Base-by-base conservation (phyloP, 2,329 filamentous ascomycete genomes). In the Curvularia lunata region DNA sequence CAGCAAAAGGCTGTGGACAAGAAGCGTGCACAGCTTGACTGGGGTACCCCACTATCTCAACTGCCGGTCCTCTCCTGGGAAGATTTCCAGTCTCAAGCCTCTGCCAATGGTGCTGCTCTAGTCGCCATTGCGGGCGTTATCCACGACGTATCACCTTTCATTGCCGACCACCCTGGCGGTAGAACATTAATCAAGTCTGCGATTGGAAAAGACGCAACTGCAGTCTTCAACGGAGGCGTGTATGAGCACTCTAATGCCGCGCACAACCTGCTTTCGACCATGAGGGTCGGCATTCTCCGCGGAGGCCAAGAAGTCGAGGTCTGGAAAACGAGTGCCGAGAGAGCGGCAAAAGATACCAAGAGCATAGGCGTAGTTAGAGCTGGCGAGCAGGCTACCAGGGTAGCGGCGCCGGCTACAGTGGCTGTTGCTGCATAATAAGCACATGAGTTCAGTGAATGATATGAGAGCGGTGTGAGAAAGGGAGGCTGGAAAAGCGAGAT, bases 331-430 rank as follows among this genome's bases (percentile, higher is more conserved):
- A 59, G 63, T 32, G 52, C 52, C 9, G 54, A 52, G 34, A 19
- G 13, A 48, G 46, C 52, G 87, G 27, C 21, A 74, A 91, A 90
- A 73, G 92, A 96, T 74, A 89, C 86, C 13, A 83, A 86, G 43
- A 91, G 91, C 28, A 83, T 89, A 74, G 87, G 96, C 66, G 84
- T 94, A 66, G 88, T 91, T 63, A 46, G 40, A 27, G 91, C 91
- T 64, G 92, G 91, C 47, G 82, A 86, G 64, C 92, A 96, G 80
- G 85, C 91, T 56, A 96, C 92, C 62, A 91, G 91, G 78, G 85
- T 94, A 47, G 80, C 85, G 16, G 86, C 90, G 75, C 91, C 92
- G 27, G 85, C 90, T 53, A 86, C 88, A 59, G 92, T 87, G 65
- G 92, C 92, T 58, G 90, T 91, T 77, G 91, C 92, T 62, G 92